These are phyloP conservation scores for Fagopyrum esculentum DNA, from an alignment of 148 eudicot species.

Conservation along the genomic window DNA sequence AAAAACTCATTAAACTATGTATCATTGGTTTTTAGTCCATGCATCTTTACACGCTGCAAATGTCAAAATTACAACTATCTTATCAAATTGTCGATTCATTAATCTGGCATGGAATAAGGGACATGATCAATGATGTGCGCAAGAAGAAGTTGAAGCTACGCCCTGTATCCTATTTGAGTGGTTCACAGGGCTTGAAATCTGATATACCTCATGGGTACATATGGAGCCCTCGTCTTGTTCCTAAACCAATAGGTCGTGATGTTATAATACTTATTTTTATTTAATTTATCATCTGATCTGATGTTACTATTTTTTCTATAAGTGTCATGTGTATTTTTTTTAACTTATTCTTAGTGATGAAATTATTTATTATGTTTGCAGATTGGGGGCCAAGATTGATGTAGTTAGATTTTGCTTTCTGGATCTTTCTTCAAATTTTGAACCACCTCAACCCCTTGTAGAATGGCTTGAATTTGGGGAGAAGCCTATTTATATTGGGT, in stretches of 20 bases:
- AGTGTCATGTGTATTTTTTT: not conserved
- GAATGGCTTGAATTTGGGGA: slow-evolving; percentile 78
- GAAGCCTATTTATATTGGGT: slow-evolving; percentile 87
- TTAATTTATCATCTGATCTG: not conserved
- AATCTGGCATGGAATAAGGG: slow-evolving; percentile 97
- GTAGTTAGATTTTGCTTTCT: slow-evolving; percentile 99
- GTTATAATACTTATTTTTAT: not conserved
- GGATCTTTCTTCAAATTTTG: slow-evolving; percentile 94
- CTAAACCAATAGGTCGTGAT: slow-evolving; percentile 83
- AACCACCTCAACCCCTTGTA: slow-evolving; percentile 75
- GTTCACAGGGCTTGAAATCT: slow-evolving; percentile 70
- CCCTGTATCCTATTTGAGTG: slow-evolving; percentile 85
- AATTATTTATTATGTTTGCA: slow-evolving; percentile 30
- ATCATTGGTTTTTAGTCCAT: not conserved
- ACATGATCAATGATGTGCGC: slow-evolving; percentile 86
- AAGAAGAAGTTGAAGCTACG: slow-evolving; percentile 86
- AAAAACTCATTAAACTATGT: slow-evolving; percentile 13
- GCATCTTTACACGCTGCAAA: not conserved
- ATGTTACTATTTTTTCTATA: not conserved
- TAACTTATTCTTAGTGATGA: not conserved
- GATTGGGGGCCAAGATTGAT: slow-evolving; percentile 97
- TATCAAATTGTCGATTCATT: slow-evolving; percentile 92
- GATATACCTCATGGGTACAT: slow-evolving; percentile 86
- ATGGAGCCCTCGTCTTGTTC: slow-evolving; percentile 98
- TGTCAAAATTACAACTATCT: slow-evolving; percentile 49